These are phyloP conservation scores for Colletotrichum graminicola DNA, from an alignment of 2,329 filamentous ascomycete genomes.

Conservation along the genomic window DNA sequence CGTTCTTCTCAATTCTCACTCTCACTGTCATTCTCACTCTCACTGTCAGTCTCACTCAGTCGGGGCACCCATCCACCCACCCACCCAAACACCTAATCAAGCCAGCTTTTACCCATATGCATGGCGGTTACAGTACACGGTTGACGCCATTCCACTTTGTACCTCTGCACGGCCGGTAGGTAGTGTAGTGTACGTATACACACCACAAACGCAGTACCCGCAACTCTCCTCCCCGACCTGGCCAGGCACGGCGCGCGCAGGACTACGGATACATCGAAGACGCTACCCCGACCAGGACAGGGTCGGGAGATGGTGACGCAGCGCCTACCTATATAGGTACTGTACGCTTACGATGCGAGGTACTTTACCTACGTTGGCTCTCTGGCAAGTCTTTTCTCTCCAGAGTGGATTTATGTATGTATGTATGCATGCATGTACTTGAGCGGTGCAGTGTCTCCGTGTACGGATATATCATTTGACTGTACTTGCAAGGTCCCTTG, in stretches of 20 bases:
- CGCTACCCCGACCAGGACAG: conserved; percentile 28
- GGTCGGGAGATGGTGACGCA: conserved; percentile 27
- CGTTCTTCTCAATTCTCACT: too few relatives aligned
- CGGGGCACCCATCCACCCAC: conserved; percentile 1
- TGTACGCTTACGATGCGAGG: conserved; percentile 14
- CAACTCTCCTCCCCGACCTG: conserved; percentile 32
- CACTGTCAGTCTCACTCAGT: background rate
- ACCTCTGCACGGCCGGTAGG: too few relatives aligned
- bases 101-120: conserved; percentile 10
- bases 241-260: conserved; percentile 36
- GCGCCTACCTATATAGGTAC: background rate
- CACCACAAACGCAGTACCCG: conserved; percentile 23
- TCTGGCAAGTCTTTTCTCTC: background rate
- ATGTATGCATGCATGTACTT: background rate
- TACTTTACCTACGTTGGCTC: conserved; percentile 21
- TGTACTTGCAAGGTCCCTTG: conserved; percentile 16
- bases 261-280: background rate
- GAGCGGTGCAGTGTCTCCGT: too few relatives aligned
- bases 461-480: background rate
- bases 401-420: background rate
- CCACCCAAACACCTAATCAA: conserved; percentile 10
- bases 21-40: background rate
- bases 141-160: conserved; percentile 10
- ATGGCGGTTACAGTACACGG: conserved; percentile 11
- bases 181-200: background rate